A percentile compares a stretch with the other conserved stretches of the same genome.
These are phyloP conservation scores for Yamadazyma dushanensis DNA, from an alignment of 1,139 yeast genomes.

Conservation along the genomic window DNA sequence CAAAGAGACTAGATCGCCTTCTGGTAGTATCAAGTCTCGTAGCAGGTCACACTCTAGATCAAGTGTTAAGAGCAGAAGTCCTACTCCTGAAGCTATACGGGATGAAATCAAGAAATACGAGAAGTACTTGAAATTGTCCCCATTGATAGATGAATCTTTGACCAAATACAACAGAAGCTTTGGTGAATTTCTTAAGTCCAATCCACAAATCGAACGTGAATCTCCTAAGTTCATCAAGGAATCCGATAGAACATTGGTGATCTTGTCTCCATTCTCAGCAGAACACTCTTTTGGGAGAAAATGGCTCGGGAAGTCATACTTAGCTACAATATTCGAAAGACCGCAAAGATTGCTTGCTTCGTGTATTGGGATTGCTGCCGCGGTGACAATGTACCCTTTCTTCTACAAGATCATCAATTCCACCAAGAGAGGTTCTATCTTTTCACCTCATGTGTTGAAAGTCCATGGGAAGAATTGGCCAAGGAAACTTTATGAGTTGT, in stretches of 20 bases:
- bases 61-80: slow-evolving; percentile 3
- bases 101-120: slow-evolving; percentile 12
- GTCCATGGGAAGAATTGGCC: slow-evolving; percentile 86
- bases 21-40: slow-evolving; percentile 8
- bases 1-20: slow-evolving; percentile 4
- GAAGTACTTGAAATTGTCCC: slow-evolving; percentile 32
- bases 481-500: slow-evolving; percentile 54
- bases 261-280: slow-evolving; percentile 59
- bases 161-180: slow-evolving; percentile 43
- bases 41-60: slow-evolving; percentile 9
- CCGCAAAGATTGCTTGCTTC: slow-evolving; percentile 80
- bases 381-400: slow-evolving; percentile 68
- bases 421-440: slow-evolving; percentile 46
- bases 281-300: slow-evolving; percentile 72
- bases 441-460: slow-evolving; percentile 59
- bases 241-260: slow-evolving; percentile 50
- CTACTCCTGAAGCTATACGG: slow-evolving; percentile 8
- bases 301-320: slow-evolving; percentile 73
- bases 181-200: slow-evolving; percentile 48
- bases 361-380: slow-evolving; percentile 77
- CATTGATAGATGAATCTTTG: slow-evolving; percentile 36
- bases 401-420: slow-evolving; percentile 55
- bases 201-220: slow-evolving; percentile 55
- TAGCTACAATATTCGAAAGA: slow-evolving; percentile 74
- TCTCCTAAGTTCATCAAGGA: slow-evolving; percentile 48